phyloP scores from a whole-genome alignment of 2,329 filamentous ascomycete genomes.

The Verticillium alfalfae region DNA sequence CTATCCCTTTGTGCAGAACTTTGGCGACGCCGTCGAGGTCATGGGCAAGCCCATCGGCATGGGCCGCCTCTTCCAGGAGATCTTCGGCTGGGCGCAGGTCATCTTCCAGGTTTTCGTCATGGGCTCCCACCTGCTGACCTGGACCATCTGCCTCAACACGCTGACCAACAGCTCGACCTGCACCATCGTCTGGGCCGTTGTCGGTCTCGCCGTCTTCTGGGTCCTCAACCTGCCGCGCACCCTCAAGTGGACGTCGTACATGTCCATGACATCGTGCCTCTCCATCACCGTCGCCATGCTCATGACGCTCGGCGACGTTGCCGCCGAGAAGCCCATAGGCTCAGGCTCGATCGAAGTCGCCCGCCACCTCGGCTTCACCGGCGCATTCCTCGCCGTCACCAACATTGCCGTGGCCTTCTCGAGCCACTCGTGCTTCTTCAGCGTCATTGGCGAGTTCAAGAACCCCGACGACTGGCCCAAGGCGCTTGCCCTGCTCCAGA shows the following conservation, averaged over 20 bases:
- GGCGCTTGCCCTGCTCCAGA: conserved; percentile 40
- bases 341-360: conserved; percentile 23
- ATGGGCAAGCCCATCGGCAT: conserved; percentile 37
- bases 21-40: conserved; percentile 60
- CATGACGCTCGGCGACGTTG: conserved; percentile 59
- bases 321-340: conserved; percentile 34
- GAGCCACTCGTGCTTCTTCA: conserved; percentile 65
- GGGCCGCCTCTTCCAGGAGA: conserved; percentile 49
- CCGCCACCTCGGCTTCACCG: conserved; percentile 36
- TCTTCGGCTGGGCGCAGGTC: conserved; percentile 54
- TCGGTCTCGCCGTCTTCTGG: conserved; percentile 54
- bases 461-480: conserved; percentile 56
- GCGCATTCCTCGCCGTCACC: conserved; percentile 51
- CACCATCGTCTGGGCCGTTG: conserved; percentile 58
- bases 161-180: conserved; percentile 55
- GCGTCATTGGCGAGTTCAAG: conserved; percentile 59
- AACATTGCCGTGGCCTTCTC: conserved; percentile 64
- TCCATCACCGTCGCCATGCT: conserved; percentile 59
- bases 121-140: conserved; percentile 64
- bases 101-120: conserved; percentile 64
- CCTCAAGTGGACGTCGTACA: conserved; percentile 54
- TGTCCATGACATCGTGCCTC: conserved; percentile 56
- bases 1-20: conserved; percentile 62
- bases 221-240: conserved; percentile 56
- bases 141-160: conserved; percentile 61